Evolutionary conservation across 2,329 filamentous ascomycete genomes (phyloP), one percentile per base, ranked within the genome.

Genomic region (Alternaria metachromatica): DNA sequence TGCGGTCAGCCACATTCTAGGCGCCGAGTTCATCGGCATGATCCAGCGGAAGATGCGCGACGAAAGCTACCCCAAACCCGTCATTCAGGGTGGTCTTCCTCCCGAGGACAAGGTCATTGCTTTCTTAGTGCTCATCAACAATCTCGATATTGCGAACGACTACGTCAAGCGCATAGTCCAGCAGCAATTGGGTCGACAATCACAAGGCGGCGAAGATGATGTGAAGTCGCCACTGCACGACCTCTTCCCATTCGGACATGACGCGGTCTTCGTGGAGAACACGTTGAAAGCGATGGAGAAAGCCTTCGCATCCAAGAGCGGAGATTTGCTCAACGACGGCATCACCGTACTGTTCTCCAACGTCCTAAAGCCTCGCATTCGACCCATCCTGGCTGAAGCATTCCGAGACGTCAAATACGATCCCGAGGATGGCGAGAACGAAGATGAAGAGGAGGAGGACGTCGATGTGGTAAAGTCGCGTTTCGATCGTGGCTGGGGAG

Each of bases 21-120:
- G 91, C 28, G 89, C 90, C 4, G 96, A 99, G 79, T 99, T 98
- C 77, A 90, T 98, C 68, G 93, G 93, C 73, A 97, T 99, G 94
- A 90, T 97, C 43, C 95, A 98, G 79, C 90, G 95, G 62, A 97
- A 97, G 81, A 98, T 99, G 96, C 89, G 94, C 48, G 94, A 98
- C 77, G 96, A 99, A 80, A 92, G 90, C 65, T 98, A 97, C 76
- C 96, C 95, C 0, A 93, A 91, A 74, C 86, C 93, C 2, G 83
- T 88, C 0, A 87, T 94, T 1, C 90, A 93, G 78, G 94, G 94
- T 43, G 91, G 89, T 1, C 86, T 94, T 48, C 95, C 95, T 1
- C 93, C 94, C 0, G 96, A 99, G 78, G 90, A 94, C 72, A 93
- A 91, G 71, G 92, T 97, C 68, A 88, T 98, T 55, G 86, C 92